A percentile compares a stretch with the other conserved stretches of the same genome.
Evolutionary conservation across 768 basidiomycete species (phyloP).

Genomic region (Calocybe indica): DNA sequence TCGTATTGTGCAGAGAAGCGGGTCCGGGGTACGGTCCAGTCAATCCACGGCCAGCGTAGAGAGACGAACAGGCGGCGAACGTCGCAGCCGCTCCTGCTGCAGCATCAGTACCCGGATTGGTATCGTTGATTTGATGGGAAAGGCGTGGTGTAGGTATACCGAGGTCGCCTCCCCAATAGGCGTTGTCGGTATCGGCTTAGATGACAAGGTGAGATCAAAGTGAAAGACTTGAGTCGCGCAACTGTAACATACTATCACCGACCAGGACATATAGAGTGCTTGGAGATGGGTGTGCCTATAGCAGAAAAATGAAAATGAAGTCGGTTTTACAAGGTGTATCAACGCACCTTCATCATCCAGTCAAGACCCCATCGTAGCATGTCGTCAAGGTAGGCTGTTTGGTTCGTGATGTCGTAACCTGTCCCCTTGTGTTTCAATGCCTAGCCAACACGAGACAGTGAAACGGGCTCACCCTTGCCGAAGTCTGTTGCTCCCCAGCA

Average conservation of each 20-base stretch:
- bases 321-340: not conserved
- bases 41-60: slow-evolving; percentile 64
- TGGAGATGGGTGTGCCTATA: slow-evolving; percentile 69
- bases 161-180: slow-evolving; percentile 88
- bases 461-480: slow-evolving; percentile 52
- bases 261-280: slow-evolving; percentile 75
- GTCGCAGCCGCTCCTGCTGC: slow-evolving; percentile 82
- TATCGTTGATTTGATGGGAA: slow-evolving; percentile 73
- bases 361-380: slow-evolving; percentile 89
- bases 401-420: slow-evolving; percentile 83
- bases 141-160: slow-evolving; percentile 70
- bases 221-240: not conserved
- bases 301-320: not conserved
- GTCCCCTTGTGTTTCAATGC: not conserved
- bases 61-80: slow-evolving; percentile 78
- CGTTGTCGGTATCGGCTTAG: slow-evolving; percentile 56
- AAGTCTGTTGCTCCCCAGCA: slow-evolving; percentile 89
- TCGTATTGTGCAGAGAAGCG: slow-evolving; percentile 63
- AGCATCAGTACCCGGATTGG: slow-evolving; percentile 84
- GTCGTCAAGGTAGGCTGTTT: slow-evolving; percentile 87
- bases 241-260: slow-evolving; percentile 44
- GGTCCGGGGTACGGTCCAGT: slow-evolving; percentile 45
- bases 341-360: slow-evolving; percentile 79
- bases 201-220: slow-evolving; percentile 1
- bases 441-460: not conserved